Conservation (phyloP, 495 filamentous ascomycete genomes). For the Letharia lupina region DNA sequence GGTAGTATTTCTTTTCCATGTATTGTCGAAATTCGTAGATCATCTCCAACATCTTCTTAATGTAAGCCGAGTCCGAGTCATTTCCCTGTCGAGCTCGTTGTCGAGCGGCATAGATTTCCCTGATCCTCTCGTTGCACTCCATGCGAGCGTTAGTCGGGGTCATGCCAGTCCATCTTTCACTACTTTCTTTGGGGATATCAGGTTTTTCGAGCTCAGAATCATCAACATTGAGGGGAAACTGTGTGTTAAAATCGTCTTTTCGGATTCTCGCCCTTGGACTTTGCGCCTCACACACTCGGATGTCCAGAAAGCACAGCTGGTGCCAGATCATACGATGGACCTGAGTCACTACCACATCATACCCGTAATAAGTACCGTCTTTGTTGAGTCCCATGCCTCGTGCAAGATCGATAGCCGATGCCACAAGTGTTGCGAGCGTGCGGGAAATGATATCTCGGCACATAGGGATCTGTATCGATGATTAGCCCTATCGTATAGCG, state of each 20-base stretch:
- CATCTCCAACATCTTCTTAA: conserved; percentile 39
- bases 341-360: conserved; percentile 60
- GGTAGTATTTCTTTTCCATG: conserved; percentile 53
- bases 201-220: conserved; percentile 46
- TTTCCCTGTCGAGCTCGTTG: conserved; percentile 51
- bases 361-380: conserved; percentile 47
- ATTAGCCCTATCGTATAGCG: not conserved
- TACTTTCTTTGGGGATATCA: conserved; percentile 37
- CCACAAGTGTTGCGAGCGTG: conserved; percentile 61
- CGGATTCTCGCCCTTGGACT: conserved; percentile 61
- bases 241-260: conserved; percentile 62
- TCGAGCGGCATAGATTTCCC: conserved; percentile 55
- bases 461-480: conserved; percentile 48
- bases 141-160: conserved; percentile 58
- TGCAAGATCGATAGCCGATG: conserved; percentile 60
- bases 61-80: conserved; percentile 29
- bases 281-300: conserved; percentile 66
- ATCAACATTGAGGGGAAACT: conserved; percentile 57
- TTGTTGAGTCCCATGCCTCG: conserved; percentile 71
- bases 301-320: conserved; percentile 65
- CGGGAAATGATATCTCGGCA: conserved; percentile 62
- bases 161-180: conserved; percentile 53
- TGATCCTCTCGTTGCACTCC: conserved; percentile 65
- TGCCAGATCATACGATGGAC: conserved; percentile 72
- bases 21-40: conserved; percentile 51